Base-by-base conservation (phyloP, 345 rosid genomes). In the Clarkia xantiana region DNA sequence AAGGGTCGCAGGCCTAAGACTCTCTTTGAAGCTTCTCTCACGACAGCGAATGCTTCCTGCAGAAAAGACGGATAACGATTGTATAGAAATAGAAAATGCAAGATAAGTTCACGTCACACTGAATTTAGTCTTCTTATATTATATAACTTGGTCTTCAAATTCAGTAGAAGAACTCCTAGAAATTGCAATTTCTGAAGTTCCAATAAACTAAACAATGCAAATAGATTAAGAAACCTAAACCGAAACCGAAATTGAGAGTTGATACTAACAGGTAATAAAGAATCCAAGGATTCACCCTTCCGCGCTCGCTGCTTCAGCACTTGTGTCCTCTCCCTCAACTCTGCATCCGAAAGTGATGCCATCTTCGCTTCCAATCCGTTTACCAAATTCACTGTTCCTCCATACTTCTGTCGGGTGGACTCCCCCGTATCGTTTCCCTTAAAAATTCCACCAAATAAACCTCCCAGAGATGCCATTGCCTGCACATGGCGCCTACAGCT, bases 21-120 rank as follows among this genome's bases (percentile, higher is more conserved):
- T 74, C 91, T 76, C 68, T 56, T 83, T 2, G 97, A 86, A 63
- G 84, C 97, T 66, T 86, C 95, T 75, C 97, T 76, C 18, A 86
- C 84, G 25, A 86, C 94, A 53, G 95, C 89, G 81, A 81, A 90
- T 12, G 97, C 88, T 64, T 90, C 97, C 97, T 86, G 74, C 40
- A 63, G 60, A 40, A 9, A 14, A 63, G 22, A 42, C 10, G 18
- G 38, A 7, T 49, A 25, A 49, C 17, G 25, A 25, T 8, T 13
- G 3, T 49, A 17, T 2, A 19, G 14, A 12, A 13, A 29, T 25
- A 34, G 11, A 12, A 48, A 20, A 48, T 12, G 3, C 38, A 20
- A 11, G 7, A 11, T 10, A 29, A 49, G 36, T n/a, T 7, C 15
- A 7, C 14, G 18, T 22, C 25, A 39, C 14, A 38, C 17, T 13